Evolutionary conservation across 352 stramenopile species (phyloP).

Genomic region (Hyaloperonospora arabidopsidis): DNA sequence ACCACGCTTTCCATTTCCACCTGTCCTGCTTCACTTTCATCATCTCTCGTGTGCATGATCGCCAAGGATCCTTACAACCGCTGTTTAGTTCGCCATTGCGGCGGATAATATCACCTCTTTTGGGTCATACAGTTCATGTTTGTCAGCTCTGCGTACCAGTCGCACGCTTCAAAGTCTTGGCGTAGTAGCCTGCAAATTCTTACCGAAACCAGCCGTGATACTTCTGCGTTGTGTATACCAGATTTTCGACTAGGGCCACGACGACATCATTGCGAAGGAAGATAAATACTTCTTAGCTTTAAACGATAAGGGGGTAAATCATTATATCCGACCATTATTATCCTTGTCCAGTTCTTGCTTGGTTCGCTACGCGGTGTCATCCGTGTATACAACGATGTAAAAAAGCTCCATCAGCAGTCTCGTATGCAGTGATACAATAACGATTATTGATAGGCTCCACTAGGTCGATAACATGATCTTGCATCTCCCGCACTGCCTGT

Average conservation of each 20-base stretch:
- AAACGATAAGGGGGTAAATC: conserved; percentile 94
- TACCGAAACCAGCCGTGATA: conserved; percentile 95
- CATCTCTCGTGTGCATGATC: conserved; percentile 69
- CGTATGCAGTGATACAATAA: conserved; percentile 93
- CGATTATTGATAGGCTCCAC: conserved; percentile 80
- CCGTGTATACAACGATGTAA: conserved; percentile 99
- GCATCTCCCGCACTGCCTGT: conserved; percentile 82
- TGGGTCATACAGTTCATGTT: conserved; percentile 98
- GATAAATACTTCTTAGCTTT: conserved; percentile 76
- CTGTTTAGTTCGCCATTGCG: conserved; percentile 93
- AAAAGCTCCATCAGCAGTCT: conserved; percentile 91
- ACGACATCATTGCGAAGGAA: conserved; percentile 77
- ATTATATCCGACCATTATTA: conserved; percentile 92
- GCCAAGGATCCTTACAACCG: conserved; percentile 90
- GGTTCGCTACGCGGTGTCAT: conserved; percentile 91
- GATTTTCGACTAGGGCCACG: conserved; percentile 76
- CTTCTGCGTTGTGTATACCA: conserved; percentile 81
- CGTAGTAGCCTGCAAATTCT: conserved; percentile 97
- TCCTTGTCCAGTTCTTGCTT: conserved; percentile 92
- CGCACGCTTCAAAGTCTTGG: conserved; percentile 86
- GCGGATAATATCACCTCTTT: conserved; percentile 96
- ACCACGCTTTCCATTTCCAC: conserved; percentile 62
- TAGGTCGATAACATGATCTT: conserved; percentile 89
- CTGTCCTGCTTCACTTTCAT: conserved; percentile 75
- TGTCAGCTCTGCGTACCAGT: conserved; percentile 62